Percentiles rank a stretch among this genome's conserved stretches.
Conservation (phyloP, 163 green algal species). For the Coccomyxa subellipsoidea region DNA sequence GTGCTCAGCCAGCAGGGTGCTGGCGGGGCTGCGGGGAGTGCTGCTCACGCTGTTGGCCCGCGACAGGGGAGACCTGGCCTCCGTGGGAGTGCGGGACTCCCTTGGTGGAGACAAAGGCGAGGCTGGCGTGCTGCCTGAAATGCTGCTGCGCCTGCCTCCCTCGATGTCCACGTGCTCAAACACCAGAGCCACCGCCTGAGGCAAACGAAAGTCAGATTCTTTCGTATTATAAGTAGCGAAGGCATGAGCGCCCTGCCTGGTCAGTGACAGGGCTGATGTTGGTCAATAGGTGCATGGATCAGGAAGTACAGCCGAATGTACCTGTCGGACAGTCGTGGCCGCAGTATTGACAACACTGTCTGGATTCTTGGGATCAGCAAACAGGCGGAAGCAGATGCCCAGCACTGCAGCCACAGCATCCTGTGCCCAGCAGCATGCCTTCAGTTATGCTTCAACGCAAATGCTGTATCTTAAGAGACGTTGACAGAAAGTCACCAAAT, state of each 20-base stretch:
- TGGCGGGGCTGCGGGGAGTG: not conserved
- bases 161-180: slow-evolving; percentile 64
- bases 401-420: slow-evolving; percentile 59
- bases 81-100: not conserved
- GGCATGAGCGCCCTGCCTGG: too few relatives aligned
- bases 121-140: not conserved
- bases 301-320: too few relatives aligned
- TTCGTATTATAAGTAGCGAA: too few relatives aligned
- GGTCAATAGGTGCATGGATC: too few relatives aligned
- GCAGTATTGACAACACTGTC: slow-evolving; percentile 72
- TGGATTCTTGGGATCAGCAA: slow-evolving; percentile 46
- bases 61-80: not conserved
- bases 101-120: not conserved
- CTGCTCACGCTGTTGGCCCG: not conserved
- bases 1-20: slow-evolving; percentile 4
- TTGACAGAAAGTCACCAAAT: too few relatives aligned
- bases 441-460: not conserved
- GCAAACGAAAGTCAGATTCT: not conserved
- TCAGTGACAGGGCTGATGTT: too few relatives aligned
- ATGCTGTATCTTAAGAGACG: too few relatives aligned
- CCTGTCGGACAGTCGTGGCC: slow-evolving; percentile 73
- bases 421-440: slow-evolving; percentile 17
- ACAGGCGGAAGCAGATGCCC: slow-evolving; percentile 58
- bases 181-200: slow-evolving; percentile 68
- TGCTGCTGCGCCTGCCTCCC: not conserved